Base-by-base conservation (phyloP, 495 filamentous ascomycete species). In the Glonium stellatum region DNA sequence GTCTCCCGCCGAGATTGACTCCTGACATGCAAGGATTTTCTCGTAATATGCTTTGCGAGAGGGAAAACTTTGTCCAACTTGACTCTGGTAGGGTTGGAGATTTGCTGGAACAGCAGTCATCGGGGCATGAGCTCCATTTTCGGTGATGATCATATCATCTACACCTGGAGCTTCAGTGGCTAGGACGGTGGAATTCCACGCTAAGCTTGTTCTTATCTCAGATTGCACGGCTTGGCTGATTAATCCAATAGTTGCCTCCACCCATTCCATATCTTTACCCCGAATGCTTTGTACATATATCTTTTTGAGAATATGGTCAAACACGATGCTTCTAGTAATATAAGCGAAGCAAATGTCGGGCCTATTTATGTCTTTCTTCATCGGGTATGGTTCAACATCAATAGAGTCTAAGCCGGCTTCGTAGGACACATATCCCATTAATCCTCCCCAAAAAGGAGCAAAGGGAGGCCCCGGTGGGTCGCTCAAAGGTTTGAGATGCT, bases 401-500 rank as follows among this genome's bases (percentile, higher is more conserved):
- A 90, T 83, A 3, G 79, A 78, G 23, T 79, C 70, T 0, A 97
- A 76, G 0, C 91, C 89, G 51, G 90, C 79, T 69, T 98, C 92
- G 62, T 97, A 97, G 0, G 88, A 89, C 48, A 91, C 86, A 67
- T 87, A 96, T 0, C 93, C 93, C 71, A 97, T 81, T 51, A 97
- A 84, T 0, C 92, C 92, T 46, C 92, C 92, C 76, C 90, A 85
- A 67, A 98, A 98, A 1, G 78, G 92, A 42, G 74, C 72, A 36
- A 71, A 69, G 0, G 63, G 61, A 42, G 72, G 67, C 21, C 56
- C 53, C 8, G 15, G 22, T 27, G 65, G 65, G 21, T 13, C 31
- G 9, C 58, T 11, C 1, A 19, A 37, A 5, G 57, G 61, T 39
- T 37, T 60, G 41, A 63, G 42, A n/a, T 56, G 42, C 22, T 58